Evolutionary conservation across 2,329 filamentous ascomycete genomes (phyloP).

Genomic region (Emergomyces pasteurianus): DNA sequence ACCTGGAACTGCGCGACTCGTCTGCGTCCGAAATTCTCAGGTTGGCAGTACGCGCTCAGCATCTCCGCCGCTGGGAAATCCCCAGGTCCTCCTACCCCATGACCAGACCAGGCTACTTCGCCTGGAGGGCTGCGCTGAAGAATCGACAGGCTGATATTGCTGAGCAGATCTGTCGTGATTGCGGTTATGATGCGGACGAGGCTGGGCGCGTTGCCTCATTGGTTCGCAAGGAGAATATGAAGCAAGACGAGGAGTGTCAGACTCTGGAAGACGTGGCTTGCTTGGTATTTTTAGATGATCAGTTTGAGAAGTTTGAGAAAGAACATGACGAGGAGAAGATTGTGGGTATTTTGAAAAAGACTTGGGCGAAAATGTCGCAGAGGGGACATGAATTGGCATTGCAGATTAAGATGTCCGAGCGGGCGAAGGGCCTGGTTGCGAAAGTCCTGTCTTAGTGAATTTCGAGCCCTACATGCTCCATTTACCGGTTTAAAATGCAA

Average conservation of each 20-base stretch:
- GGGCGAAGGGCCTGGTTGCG: constrained; percentile 48
- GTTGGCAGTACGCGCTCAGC: constrained; percentile 71
- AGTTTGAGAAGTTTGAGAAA: constrained; percentile 69
- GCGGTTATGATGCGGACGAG: constrained; percentile 42
- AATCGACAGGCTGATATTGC: constrained; percentile 58
- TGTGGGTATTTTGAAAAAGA: constrained; percentile 57
- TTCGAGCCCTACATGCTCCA: not conserved
- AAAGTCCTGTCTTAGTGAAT: constrained; percentile 44
- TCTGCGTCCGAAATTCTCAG: constrained; percentile 54
- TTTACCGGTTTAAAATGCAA: not conserved
- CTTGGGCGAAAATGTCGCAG: constrained; percentile 63
- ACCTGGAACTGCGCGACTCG: constrained; percentile 51
- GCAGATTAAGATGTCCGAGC: constrained; percentile 51
- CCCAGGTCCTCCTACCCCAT: constrained; percentile 61
- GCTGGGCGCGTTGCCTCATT: constrained; percentile 54
- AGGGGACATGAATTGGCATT: constrained; percentile 53
- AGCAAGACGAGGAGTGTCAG: constrained; percentile 45
- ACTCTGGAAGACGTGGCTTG: constrained; percentile 76
- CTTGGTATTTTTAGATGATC: constrained; percentile 76
- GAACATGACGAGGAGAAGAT: constrained; percentile 67
- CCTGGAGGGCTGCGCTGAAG: constrained; percentile 64
- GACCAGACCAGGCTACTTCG: constrained; percentile 63
- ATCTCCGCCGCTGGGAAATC: constrained; percentile 77
- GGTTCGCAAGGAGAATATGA: constrained; percentile 66
- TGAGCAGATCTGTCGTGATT: constrained; percentile 39